These are phyloP conservation scores for Mycena kentingensis DNA, from an alignment of 768 basidiomycete species.

Conservation along the genomic window DNA sequence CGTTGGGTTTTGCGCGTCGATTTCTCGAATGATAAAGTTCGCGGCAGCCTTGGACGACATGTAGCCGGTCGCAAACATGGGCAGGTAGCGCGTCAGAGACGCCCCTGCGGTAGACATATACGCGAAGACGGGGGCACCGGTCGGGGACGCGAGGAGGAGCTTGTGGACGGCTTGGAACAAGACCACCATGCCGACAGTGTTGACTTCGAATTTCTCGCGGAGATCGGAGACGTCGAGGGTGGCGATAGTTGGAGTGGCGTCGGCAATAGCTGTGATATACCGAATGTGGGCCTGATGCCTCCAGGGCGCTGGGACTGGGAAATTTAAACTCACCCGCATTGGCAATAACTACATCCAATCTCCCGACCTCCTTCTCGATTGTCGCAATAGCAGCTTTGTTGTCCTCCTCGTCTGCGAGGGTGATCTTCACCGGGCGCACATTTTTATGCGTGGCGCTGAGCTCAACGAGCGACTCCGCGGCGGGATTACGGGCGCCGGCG, in stretches of 20 bases:
- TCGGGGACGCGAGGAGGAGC: slow-evolving; percentile 4
- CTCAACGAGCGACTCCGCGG: not conserved
- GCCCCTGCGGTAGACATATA: not conserved
- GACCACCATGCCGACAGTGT: slow-evolving; percentile 7
- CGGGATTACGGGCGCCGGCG: slow-evolving; percentile 6
- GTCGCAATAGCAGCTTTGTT: slow-evolving; percentile 2
- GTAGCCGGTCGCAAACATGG: not conserved
- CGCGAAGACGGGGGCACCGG: not conserved
- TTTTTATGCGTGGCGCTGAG: not conserved
- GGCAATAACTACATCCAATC: slow-evolving; percentile 4
- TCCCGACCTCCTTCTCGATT: slow-evolving; percentile 1
- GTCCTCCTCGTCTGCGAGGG: not conserved
- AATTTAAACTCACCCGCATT: not conserved
- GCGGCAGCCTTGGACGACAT: slow-evolving; percentile 5
- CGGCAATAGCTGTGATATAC: slow-evolving; percentile 1
- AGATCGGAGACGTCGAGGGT: not conserved
- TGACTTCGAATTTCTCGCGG: slow-evolving; percentile 4
- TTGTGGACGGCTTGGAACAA: slow-evolving; percentile 4
- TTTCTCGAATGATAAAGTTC: not conserved
- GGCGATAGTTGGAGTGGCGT: not conserved
- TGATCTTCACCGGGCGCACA: slow-evolving; percentile 4
- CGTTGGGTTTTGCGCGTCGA: not conserved
- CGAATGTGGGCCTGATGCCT: not conserved
- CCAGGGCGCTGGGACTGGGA: not conserved
- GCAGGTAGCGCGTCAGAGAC: not conserved